Evolutionary conservation across 1,139 yeast genomes (phyloP).

Genomic region (Wickerhamomyces sp.): DNA sequence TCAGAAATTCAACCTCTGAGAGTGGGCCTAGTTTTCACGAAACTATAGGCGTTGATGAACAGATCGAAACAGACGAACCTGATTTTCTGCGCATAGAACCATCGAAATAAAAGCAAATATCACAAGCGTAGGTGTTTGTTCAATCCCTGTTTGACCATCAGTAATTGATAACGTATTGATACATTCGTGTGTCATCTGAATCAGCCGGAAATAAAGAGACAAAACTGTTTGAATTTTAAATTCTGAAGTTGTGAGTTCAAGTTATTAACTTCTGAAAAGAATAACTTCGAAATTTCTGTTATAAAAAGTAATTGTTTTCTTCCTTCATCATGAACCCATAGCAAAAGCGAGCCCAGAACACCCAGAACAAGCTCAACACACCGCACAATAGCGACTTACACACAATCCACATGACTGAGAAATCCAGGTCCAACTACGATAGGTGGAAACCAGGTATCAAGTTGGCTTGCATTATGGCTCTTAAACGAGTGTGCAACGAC

Average conservation of each 20-base stretch:
- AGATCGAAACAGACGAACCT: not conserved
- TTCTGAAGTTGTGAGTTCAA: not conserved
- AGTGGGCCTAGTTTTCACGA: not conserved
- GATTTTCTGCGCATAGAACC: too few relatives aligned
- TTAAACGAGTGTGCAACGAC: slow-evolving; percentile 13
- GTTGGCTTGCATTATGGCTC: slow-evolving; percentile 22
- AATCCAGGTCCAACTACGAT: slow-evolving; percentile 19
- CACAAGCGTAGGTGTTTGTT: too few relatives aligned
- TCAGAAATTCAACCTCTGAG: not conserved
- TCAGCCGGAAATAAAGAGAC: too few relatives aligned
- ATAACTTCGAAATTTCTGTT: not conserved
- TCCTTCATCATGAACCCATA: not conserved
- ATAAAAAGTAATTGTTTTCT: not conserved
- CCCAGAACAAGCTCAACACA: not conserved
- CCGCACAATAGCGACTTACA: not conserved
- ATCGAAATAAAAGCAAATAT: too few relatives aligned
- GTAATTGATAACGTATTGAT: too few relatives aligned
- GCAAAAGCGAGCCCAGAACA: not conserved
- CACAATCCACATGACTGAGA: slow-evolving; percentile 1
- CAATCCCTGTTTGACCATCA: too few relatives aligned
- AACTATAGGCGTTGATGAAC: not conserved
- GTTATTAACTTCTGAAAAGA: not conserved
- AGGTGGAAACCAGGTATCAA: slow-evolving; percentile 24
- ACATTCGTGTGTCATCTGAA: too few relatives aligned
- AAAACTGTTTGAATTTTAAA: too few relatives aligned